A percentile compares a stretch with the other conserved stretches of the same genome.
These are phyloP conservation scores for Volvox africanus DNA, from an alignment of 139 green algal species.

Conservation along the genomic window DNA sequence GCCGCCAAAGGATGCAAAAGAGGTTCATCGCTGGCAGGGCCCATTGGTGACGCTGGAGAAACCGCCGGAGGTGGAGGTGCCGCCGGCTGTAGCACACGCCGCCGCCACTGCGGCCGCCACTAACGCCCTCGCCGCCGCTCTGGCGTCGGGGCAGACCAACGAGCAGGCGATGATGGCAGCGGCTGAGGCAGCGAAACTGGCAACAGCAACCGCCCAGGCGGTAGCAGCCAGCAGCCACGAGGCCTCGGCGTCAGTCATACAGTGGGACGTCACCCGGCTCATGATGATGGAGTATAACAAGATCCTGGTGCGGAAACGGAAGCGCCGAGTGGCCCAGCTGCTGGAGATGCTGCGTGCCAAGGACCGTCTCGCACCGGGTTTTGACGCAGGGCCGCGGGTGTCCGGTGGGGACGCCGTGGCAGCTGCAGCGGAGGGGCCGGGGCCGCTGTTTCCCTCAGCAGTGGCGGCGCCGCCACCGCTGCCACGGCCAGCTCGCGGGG, in stretches of 20 bases:
- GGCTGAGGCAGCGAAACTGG: conserved; percentile 21
- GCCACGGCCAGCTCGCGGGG: conserved; percentile 43
- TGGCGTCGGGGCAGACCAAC: neutral
- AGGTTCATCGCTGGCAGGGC: conserved; percentile 17
- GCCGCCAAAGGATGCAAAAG: neutral
- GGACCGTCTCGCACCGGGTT: conserved; percentile 29
- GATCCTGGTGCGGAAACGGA: conserved; percentile 41
- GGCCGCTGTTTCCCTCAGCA: neutral
- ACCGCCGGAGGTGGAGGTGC: conserved; percentile 17
- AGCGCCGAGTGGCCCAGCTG: conserved; percentile 44
- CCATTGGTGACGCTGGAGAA: neutral
- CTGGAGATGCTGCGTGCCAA: conserved; percentile 8
- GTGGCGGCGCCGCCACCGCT: neutral
- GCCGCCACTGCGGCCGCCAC: conserved; percentile 5
- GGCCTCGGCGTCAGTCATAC: neutral
- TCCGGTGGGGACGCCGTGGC: neutral
- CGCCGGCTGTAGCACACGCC: neutral
- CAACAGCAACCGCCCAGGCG: neutral
- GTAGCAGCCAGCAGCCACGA: conserved; percentile 15
- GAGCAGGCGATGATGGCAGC: conserved; percentile 37
- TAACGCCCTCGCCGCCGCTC: neutral
- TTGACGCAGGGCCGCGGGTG: neutral
- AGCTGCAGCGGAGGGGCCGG: neutral
- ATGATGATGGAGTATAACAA: conserved; percentile 22
- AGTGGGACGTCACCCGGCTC: conserved; percentile 45